Evolutionary conservation across 768 basidiomycete species (phyloP), one percentile per base, ranked within the genome.

Genomic region (Macrocybe gigantea): DNA sequence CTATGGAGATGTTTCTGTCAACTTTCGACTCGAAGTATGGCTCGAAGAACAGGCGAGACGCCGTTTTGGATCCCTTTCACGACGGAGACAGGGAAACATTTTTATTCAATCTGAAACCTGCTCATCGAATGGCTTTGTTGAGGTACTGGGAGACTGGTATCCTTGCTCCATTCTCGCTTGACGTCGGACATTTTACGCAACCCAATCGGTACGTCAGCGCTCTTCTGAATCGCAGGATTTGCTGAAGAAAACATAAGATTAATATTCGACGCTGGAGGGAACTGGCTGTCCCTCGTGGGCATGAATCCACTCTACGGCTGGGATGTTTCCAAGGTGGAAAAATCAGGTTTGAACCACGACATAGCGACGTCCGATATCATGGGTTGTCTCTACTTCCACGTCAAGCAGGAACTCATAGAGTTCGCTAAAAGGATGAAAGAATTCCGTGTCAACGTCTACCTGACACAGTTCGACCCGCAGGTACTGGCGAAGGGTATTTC

Each of bases 261-360:
- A 33, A 66, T 77, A 41, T 80, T 78, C 53, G 64, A 67, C 3
- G 53, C 70, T 6, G 49, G 65, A 42, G 75, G 79, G 9, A 56
- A 64, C 44, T 80, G 77, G 77, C 53, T 77, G 15, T 64, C 66
- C 10, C 62, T 62, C 42, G 55, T 59, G 11, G 67, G 70, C 33
- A 62, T 58, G 32, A 74, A 71, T 38, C 77, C 79, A 0, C 64
- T 80, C 1, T 65, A 64, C 33, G 72, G 73, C 13, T 81, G 77
- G 77, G 69, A 77, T 53, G 43, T 73, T n/a, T 59, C 70, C 22
- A 53, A 64, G n/a, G 67, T 78, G 13, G 58, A 69, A 33, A 49
- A 56, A 11, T 61, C 68, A 0, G 76, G 76, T n/a, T 51, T 48
- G 35, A 64, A 60, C 37, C 51, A 66, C 44, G 62, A 64, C 5